phyloP scores from a whole-genome alignment of 2,329 filamentous ascomycete genomes.

The Alternaria ethzedia region DNA sequence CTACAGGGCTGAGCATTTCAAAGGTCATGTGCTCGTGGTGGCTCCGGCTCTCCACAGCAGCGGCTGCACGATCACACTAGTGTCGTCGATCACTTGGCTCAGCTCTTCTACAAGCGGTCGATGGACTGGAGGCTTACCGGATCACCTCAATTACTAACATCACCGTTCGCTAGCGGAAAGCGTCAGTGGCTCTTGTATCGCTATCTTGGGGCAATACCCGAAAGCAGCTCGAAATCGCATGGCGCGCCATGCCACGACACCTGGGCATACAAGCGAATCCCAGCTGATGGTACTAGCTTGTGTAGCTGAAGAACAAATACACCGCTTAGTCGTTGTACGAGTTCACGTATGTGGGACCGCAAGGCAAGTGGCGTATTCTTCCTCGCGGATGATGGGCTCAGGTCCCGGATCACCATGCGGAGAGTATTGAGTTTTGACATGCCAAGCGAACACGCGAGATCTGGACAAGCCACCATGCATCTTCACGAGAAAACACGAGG shows the following conservation, averaged over 20 bases:
- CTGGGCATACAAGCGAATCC: not conserved
- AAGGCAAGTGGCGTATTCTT: not conserved
- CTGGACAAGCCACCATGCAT: slow-evolving; percentile 7
- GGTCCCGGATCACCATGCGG: not conserved
- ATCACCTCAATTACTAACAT: not conserved
- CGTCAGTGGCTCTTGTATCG: not conserved
- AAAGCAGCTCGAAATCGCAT: not conserved
- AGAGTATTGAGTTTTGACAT: slow-evolving; percentile 4
- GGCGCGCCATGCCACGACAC: not conserved
- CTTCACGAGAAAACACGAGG: slow-evolving; percentile 4
- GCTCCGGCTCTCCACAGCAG: not conserved
- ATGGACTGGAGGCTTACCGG: not conserved
- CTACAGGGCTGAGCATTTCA: not conserved
- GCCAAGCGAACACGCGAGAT: slow-evolving; percentile 3
- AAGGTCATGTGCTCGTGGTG: not conserved
- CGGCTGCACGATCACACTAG: not conserved
- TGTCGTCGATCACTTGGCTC: not conserved
- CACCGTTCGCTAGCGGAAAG: not conserved
- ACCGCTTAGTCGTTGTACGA: not conserved
- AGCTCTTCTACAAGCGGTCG: not conserved
- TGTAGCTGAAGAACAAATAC: not conserved
- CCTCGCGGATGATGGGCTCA: not conserved
- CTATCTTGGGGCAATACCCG: not conserved
- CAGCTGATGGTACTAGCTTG: not conserved
- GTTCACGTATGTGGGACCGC: not conserved